Percentiles rank a stretch among this genome's conserved stretches.
Conservation (phyloP, 2,329 filamentous ascomycete species). For the Zopfia rhizophila region DNA sequence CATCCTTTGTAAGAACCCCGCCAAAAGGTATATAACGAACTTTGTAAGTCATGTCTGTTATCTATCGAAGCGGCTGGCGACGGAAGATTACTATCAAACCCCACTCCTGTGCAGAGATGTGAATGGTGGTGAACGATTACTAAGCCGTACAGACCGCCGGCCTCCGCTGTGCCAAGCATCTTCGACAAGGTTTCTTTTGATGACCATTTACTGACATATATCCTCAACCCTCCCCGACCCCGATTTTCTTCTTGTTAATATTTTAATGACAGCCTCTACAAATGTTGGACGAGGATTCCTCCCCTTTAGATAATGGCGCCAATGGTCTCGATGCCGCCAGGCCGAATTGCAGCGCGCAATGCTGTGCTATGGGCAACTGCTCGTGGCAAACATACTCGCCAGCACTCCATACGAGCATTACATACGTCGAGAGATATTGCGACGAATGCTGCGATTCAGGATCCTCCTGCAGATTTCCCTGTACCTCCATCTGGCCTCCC, state of each 20-base stretch:
- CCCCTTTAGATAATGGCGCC: conserved; percentile 38
- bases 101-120: too few species aligned
- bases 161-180: too few species aligned
- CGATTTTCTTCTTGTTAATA: conserved; percentile 1
- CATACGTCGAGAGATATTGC: conserved; percentile 30
- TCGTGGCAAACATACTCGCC: conserved; percentile 30
- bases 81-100: too few species aligned
- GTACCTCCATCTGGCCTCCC: conserved; percentile 16
- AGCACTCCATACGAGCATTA: conserved; percentile 27
- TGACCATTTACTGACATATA: too few species aligned
- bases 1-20: too few species aligned
- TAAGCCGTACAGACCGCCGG: too few species aligned
- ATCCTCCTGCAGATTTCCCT: conserved; percentile 28
- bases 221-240: not conserved
- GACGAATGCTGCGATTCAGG: conserved; percentile 32
- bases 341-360: conserved; percentile 31
- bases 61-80: too few species aligned
- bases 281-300: conserved; percentile 35
- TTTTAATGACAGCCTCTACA: conserved; percentile 29
- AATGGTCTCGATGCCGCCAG: conserved; percentile 43
- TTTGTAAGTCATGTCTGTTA: too few species aligned
- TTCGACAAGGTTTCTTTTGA: too few species aligned
- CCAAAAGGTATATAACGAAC: too few species aligned
- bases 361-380: conserved; percentile 23
- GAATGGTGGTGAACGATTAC: too few species aligned